Evolutionary conservation across 208 protist genomes (phyloP), one percentile per base, ranked within the genome.

Genomic region (Leishmania arabica): DNA sequence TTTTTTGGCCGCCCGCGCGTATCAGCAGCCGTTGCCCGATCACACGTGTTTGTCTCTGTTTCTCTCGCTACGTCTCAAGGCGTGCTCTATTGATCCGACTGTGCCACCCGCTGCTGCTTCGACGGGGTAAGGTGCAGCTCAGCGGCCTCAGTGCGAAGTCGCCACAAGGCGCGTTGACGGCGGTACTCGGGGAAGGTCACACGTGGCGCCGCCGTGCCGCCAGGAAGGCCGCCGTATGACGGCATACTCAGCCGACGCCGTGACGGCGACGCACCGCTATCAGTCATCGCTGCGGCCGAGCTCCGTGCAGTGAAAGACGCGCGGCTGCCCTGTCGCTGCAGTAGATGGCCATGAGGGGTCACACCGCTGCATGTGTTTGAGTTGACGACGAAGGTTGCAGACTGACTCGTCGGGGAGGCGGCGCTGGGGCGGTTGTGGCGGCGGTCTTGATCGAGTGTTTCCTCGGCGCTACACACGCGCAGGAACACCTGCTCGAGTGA

Each of bases 401-500:
- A 24, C 40, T 15, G 40, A 17, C 45, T 27, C n/a, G 75, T 31
- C 13, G 2, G 13, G 21, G 54, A 7, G 37, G 56, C 27, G 3
- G 60, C 31, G 45, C 58, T 53, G 34, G 81, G 34, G 66, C 37
- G 53, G 75, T 65, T 53, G 53, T 60, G 47, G 47, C 40, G 76
- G 71, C 81, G 69, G 51, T 73, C 60, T n/a, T 60, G 73, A 37
- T 58, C 49, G 40, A 58, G 64, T 4, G 73, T 75, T 47, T 81
- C 76, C 49, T 82, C 79, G n/a, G 87, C 70, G 45, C 75, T 83
- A 37, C 88, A 87, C 60, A 95, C 79, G 40, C 85, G 88, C 60
- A 96, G 78, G 68, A 96, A 94, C 37, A 95, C 88, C 69, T 92
- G 91, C 83, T 95, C 92, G 42, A 96, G 85, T 19, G 89, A 92